Evolutionary conservation across 371 early-diverging fungal genomes (phyloP).

Genomic region (Mucor irregularis): DNA sequence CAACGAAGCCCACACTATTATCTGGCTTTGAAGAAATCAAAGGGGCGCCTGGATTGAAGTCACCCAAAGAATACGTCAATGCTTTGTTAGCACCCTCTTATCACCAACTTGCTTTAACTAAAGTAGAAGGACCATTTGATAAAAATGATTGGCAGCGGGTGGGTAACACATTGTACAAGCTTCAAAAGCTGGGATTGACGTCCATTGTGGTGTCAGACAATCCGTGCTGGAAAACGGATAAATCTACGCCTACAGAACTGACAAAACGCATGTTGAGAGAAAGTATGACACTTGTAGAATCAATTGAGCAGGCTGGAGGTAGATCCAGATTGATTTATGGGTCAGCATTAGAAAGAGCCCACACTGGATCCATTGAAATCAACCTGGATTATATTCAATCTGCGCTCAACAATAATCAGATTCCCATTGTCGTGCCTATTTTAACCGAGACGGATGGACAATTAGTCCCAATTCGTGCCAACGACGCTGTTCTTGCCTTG

Average conservation of each 20-base stretch:
- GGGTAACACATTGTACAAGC: constrained; percentile 64
- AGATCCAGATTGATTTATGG: constrained; percentile 65
- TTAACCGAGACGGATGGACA: constrained; percentile 23
- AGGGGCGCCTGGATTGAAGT: constrained; percentile 14
- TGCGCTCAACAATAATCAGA: constrained; percentile 39
- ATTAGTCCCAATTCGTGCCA: constrained; percentile 30
- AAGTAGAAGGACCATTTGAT: constrained; percentile 58
- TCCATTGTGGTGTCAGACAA: constrained; percentile 72
- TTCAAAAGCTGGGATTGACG: constrained; percentile 70
- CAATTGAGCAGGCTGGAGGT: constrained; percentile 78
- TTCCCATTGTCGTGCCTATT: constrained; percentile 48
- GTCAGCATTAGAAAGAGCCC: constrained; percentile 21
- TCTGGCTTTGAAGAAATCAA: constrained; percentile 9
- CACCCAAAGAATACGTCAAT: constrained; percentile 53
- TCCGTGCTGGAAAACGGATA: constrained; percentile 42
- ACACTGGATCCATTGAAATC: constrained; percentile 16
- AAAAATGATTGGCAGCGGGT: constrained; percentile 51
- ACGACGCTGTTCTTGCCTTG: constrained; percentile 33
- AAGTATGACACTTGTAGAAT: constrained; percentile 64
- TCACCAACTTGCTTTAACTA: constrained; percentile 63
- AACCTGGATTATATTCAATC: constrained; percentile 43
- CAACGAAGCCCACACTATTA: constrained; percentile 6
- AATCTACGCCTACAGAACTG: constrained; percentile 29
- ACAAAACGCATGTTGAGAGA: constrained; percentile 56
- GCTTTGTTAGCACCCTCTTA: constrained; percentile 44